Evolutionary conservation across 371 early-diverging fungal species (phyloP).

Genomic region (Actinomucor elegans): DNA sequence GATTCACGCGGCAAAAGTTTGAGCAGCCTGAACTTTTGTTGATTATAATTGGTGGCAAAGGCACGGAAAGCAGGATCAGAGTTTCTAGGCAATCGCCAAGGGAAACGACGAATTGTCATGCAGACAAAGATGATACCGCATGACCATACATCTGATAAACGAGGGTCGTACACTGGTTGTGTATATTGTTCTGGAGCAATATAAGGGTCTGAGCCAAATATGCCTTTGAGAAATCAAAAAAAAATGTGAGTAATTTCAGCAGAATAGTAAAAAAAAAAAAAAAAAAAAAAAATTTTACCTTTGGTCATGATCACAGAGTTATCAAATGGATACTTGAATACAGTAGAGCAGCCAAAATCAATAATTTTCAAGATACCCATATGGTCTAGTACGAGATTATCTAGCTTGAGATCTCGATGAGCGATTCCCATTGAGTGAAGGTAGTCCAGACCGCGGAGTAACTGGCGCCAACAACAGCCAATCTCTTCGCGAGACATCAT

Average conservation of each 20-base stretch:
- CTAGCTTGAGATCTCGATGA: conserved; percentile 89
- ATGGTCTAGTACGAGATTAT: conserved; percentile 77
- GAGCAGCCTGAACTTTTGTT: conserved; percentile 43
- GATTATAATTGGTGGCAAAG: conserved; percentile 43
- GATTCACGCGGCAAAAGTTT: conserved; percentile 51
- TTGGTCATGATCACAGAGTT: conserved; percentile 52
- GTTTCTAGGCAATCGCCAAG: conserved; percentile 68
- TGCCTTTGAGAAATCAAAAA: too few relatives aligned
- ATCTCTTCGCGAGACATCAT: conserved; percentile 67
- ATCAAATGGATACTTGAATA: conserved; percentile 74
- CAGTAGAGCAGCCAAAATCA: conserved; percentile 92
- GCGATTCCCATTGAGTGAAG: conserved; percentile 78
- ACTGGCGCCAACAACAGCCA: conserved; percentile 71
- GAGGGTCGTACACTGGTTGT: conserved; percentile 61
- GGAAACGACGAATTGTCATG: conserved; percentile 75
- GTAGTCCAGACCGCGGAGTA: conserved; percentile 73
- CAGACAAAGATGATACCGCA: conserved; percentile 78
- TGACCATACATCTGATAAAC: conserved; percentile 77
- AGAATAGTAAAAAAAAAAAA: background rate
- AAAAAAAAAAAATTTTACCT: conserved; percentile 36
- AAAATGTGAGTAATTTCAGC: conserved; percentile 1
- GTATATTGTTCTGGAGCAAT: conserved; percentile 89
- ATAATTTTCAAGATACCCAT: conserved; percentile 81
- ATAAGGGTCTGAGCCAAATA: conserved; percentile 88
- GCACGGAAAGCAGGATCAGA: conserved; percentile 59